phyloP scores from a whole-genome alignment of 1,284 basidiomycete genomes.

The Ustilago hordei region DNA sequence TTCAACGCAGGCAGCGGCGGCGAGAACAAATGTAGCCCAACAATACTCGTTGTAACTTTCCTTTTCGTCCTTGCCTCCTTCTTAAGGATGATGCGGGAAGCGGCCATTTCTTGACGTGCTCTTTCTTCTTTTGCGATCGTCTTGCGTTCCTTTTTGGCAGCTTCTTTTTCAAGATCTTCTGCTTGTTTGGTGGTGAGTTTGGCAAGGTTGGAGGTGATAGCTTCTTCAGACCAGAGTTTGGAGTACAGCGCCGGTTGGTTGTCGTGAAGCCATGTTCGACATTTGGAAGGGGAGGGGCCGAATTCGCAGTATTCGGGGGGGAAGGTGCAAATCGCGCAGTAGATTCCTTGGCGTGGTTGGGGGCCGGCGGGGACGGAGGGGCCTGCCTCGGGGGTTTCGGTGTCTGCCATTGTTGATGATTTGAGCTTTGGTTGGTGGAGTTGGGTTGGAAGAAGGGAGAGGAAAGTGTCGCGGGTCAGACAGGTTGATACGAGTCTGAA shows the following conservation, averaged over 20 bases:
- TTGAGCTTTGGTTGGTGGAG: background rate
- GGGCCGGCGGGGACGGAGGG: constrained; percentile 42
- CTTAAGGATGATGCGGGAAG: constrained; percentile 62
- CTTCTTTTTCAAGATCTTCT: constrained; percentile 65
- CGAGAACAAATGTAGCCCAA: constrained; percentile 65
- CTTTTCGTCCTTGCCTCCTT: constrained; percentile 65
- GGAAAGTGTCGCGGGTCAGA: background rate
- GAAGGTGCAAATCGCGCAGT: constrained; percentile 66
- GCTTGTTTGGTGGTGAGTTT: constrained; percentile 65
- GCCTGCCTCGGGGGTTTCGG: constrained; percentile 38
- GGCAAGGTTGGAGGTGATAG: constrained; percentile 60
- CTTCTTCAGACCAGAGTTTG: constrained; percentile 63
- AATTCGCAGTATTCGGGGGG: constrained; percentile 69
- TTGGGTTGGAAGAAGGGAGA: background rate
- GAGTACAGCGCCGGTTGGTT: constrained; percentile 55
- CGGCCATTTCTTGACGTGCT: constrained; percentile 57
- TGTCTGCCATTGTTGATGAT: constrained; percentile 26
- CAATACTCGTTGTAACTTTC: constrained; percentile 66
- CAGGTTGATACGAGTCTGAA: background rate
- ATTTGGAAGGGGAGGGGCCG: constrained; percentile 61
- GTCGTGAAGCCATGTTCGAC: constrained; percentile 60
- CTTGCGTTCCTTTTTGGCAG: constrained; percentile 67
- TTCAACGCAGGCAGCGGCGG: constrained; percentile 66
- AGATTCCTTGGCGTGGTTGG: constrained; percentile 50
- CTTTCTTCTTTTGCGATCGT: constrained; percentile 67